These are phyloP conservation scores for Kewa caespitosa DNA, from an alignment of 179 eudicot species.

Conservation along the genomic window DNA sequence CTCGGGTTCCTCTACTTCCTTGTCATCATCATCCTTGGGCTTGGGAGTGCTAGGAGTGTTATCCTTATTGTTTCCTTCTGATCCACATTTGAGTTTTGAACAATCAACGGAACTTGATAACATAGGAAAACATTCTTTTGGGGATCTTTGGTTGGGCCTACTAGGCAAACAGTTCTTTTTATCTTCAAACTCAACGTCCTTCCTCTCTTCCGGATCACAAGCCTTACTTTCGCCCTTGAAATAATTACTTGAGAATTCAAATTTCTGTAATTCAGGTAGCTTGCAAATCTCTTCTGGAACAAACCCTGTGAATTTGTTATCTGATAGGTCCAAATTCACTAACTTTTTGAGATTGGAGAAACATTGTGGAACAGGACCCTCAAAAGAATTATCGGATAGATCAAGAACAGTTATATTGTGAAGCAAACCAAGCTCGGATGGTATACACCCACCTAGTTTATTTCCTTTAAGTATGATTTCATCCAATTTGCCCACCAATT, in stretches of 20 bases:
- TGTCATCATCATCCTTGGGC: conserved; percentile 2
- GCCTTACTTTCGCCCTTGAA: conserved; percentile 36
- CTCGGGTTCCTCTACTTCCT: neutral
- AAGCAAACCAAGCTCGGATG: conserved; percentile 49
- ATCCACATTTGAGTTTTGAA: conserved; percentile 12
- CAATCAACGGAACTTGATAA: conserved; percentile 47
- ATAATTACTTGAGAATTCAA: conserved; percentile 44
- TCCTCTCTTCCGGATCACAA: conserved; percentile 30
- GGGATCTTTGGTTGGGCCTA: conserved; percentile 41
- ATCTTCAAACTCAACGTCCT: conserved; percentile 29
- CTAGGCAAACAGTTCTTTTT: conserved; percentile 49
- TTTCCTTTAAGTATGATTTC: conserved; percentile 52
- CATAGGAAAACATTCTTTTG: conserved; percentile 28
- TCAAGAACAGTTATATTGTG: conserved; percentile 40
- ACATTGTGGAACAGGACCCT: conserved; percentile 52
- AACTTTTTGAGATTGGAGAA: conserved; percentile 33
- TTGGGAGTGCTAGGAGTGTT: neutral
- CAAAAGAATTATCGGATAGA: conserved; percentile 42
- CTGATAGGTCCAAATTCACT: conserved; percentile 38
- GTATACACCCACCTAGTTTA: conserved; percentile 60
- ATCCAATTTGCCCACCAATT: conserved; percentile 43
- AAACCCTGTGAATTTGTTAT: conserved; percentile 48
- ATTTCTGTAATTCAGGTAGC: conserved; percentile 36
- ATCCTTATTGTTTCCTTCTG: neutral
- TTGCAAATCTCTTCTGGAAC: conserved; percentile 51